Conservation (phyloP, 805 yeast genomes). For the Spencermartinsiella europaea region DNA sequence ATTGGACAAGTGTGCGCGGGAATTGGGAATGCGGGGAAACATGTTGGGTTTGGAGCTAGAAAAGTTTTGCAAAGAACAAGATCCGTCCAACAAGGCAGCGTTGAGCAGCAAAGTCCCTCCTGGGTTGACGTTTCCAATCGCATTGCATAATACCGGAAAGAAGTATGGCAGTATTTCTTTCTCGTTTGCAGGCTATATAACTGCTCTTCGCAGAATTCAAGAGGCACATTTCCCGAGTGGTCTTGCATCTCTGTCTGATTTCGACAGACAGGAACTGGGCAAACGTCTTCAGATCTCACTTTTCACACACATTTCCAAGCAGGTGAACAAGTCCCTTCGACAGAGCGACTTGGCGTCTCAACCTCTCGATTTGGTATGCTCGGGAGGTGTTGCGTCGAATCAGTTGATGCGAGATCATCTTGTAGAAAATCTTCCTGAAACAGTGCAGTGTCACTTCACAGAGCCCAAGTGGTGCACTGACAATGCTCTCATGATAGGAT, state of each 20-base stretch:
- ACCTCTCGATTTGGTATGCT: conserved; percentile 50
- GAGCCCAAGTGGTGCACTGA: conserved; percentile 76
- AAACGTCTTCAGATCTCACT: conserved; percentile 51
- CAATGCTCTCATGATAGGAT: conserved; percentile 95
- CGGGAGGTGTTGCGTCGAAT: conserved; percentile 96
- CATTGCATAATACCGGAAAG: conserved; percentile 47
- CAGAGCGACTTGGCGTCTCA: conserved; percentile 28
- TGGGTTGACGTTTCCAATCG: conserved; percentile 39
- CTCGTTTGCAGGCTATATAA: conserved; percentile 73
- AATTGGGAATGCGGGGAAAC: conserved; percentile 64
- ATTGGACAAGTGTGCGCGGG: conserved; percentile 86
- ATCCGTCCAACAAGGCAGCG: conserved; percentile 23
- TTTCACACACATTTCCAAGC: conserved; percentile 67
- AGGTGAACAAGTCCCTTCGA: conserved; percentile 49
- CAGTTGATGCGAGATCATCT: conserved; percentile 24
- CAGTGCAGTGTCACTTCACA: conserved; percentile 55
- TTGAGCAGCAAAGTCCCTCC: conserved; percentile 14
- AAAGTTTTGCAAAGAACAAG: conserved; percentile 38
- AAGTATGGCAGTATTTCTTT: conserved; percentile 44
- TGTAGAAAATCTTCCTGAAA: conserved; percentile 17
- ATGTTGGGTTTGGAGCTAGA: conserved; percentile 88
- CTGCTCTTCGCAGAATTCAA: conserved; percentile 41
- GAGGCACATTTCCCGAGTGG: conserved; percentile 16
- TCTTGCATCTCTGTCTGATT: conserved; percentile 8
- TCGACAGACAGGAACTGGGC: conserved; percentile 18